Evolutionary conservation across 1,284 basidiomycete species (phyloP), one percentile per base, ranked within the genome.

Genomic region (Erythrobasidium hasegawianum): DNA sequence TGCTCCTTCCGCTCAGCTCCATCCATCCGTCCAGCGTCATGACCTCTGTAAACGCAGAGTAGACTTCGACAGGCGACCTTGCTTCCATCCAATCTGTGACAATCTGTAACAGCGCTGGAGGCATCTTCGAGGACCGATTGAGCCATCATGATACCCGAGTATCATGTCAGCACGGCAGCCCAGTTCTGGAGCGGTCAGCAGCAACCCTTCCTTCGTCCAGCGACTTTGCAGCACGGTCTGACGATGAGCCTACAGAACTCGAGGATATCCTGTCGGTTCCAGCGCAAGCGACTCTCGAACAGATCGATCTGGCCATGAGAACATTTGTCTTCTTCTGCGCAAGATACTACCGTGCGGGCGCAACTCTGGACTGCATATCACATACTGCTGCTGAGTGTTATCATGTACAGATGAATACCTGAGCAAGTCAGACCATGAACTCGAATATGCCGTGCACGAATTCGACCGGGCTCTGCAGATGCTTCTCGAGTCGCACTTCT

Each of bases 401-500:
- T n/a, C n/a, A n/a, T n/a, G 33, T 59, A 16, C 49, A 52, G n/a
- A 24, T 52, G 22, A 66, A 56, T 40, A 38, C 41, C 40, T 43
- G 18, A 33, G 33, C 33, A 5, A 4, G 11, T 27, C 50, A 16
- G 38, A 27, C 39, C 43, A 5, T 20, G 3, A 45, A 5, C 50
- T 43, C 43, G 43, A 24, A 14, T 47, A 47, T 14, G 88, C 68
- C 86, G 84, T 57, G 85, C 85, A 8, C 76, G 86, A 92, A 72
- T 82, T 95, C 57, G 84, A 89, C 68, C 86, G 90, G 74, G 90
- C 90, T 9, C 87, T 88, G 72, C 79, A 82, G 38, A 78, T 87
- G 40, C 79, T 95, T 16, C 80, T 93, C 54, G 84, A 85, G 66
- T 90, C 88, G 0, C 90, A 93, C 72, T 81, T 96, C 50, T 94